phyloP scores from a whole-genome alignment of 805 yeast genomes.

The Ogataea populi-albae region DNA sequence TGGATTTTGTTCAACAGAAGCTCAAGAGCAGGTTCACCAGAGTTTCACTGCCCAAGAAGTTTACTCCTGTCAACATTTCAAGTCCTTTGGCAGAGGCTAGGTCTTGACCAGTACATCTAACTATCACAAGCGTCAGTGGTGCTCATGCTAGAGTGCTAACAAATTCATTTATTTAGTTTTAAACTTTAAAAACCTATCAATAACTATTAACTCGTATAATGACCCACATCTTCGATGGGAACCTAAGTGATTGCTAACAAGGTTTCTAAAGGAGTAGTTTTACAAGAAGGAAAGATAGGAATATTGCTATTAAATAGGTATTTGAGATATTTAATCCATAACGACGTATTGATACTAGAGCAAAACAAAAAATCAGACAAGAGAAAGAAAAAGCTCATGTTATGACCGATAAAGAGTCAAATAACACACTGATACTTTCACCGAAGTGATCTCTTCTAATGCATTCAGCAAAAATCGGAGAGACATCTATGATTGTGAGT shows the following conservation, averaged over 20 bases:
- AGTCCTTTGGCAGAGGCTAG: conserved; percentile 38
- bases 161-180: no score
- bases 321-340: no score
- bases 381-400: conserved; percentile 16
- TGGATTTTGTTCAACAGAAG: conserved; percentile 81
- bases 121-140: no score
- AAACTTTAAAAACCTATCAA: no score
- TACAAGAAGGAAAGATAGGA: no score
- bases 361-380: background rate
- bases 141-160: no score
- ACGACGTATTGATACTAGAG: no score
- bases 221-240: no score
- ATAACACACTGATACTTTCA: conserved; percentile 89
- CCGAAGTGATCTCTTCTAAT: conserved; percentile 98
- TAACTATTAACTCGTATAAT: no score
- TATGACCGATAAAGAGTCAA: conserved; percentile 74
- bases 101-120: conserved; percentile 6
- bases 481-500: conserved; percentile 84
- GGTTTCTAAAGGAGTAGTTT: no score
- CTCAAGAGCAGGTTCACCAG: conserved; percentile 78
- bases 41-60: conserved; percentile 86
- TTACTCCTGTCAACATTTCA: conserved; percentile 83
- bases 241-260: no score
- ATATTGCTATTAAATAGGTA: no score
- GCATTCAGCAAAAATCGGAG: conserved; percentile 96